Conservation (phyloP, 169 alveolate genomes). For the Haemoproteus tartakovskyi region DNA sequence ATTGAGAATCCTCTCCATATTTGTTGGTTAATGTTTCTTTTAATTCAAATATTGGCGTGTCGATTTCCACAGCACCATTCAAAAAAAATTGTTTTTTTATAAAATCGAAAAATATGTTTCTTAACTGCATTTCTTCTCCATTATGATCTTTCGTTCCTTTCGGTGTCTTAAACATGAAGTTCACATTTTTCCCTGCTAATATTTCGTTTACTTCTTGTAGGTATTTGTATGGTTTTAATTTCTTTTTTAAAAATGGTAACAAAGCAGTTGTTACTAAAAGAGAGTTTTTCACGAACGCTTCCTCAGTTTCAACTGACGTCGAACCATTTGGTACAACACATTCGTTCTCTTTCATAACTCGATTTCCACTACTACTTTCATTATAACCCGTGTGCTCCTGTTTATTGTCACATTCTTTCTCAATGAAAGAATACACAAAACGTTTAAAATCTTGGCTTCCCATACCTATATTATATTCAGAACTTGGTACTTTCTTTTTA, state of each 20-base stretch:
- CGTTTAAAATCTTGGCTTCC: constrained; percentile 58
- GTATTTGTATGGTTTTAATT: constrained; percentile 11
- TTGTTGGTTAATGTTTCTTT: constrained; percentile 93
- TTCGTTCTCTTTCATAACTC: background rate
- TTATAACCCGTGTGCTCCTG: background rate
- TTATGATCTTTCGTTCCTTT: constrained; percentile 93
- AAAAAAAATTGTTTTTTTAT: constrained; percentile 85
- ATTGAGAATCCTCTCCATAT: constrained; percentile 95
- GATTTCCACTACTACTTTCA: background rate
- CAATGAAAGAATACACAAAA: constrained; percentile 38
- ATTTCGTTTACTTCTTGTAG: constrained; percentile 16
- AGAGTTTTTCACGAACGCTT: background rate
- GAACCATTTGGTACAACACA: no score
- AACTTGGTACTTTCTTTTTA: constrained; percentile 36
- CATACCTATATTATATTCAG: constrained; percentile 31
- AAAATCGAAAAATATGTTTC: constrained; percentile 85
- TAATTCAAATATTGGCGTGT: constrained; percentile 97
- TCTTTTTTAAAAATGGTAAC: background rate
- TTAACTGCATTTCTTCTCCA: constrained; percentile 90
- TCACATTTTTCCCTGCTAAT: constrained; percentile 73
- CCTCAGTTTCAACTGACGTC: no score
- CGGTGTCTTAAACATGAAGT: constrained; percentile 87
- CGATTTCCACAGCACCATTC: constrained; percentile 97
- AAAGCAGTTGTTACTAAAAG: background rate
- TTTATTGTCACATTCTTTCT: background rate